Percentiles rank a stretch among this genome's conserved stretches.
Evolutionary conservation across 306 rosid genomes (phyloP).

Genomic region (Gynostemma pentaphyllum): DNA sequence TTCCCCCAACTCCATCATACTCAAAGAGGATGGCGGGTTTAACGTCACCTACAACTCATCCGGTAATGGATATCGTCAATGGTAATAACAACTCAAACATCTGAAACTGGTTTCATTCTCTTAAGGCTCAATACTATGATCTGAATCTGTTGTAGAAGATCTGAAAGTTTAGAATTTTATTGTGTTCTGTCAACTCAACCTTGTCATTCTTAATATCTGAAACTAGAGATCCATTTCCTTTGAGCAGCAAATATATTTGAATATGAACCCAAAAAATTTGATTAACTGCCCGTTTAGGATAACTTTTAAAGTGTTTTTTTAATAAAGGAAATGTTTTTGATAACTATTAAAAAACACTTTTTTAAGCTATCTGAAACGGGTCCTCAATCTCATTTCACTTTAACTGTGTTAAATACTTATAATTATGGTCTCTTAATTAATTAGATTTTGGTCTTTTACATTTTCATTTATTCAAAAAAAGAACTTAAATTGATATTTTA

Average conservation of each 20-base stretch:
- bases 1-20: conserved; percentile 41
- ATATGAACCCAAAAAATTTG: too few species aligned
- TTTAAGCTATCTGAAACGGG: too few species aligned
- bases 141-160: background rate
- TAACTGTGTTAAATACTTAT: too few species aligned
- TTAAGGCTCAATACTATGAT: background rate
- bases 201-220: background rate
- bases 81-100: background rate
- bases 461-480: too few species aligned
- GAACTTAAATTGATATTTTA: too few species aligned
- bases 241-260: background rate
- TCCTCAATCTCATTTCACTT: too few species aligned
- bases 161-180: background rate
- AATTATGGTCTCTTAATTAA: too few species aligned
- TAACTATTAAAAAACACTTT: too few species aligned
- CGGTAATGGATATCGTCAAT: background rate
- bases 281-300: too few species aligned
- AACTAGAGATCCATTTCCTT: background rate
- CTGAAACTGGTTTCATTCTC: background rate
- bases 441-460: too few species aligned
- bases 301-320: too few species aligned
- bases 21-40: conserved; percentile 20
- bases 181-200: background rate
- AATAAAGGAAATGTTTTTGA: too few species aligned
- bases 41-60: conserved; percentile 19